Percentiles rank a stretch among this genome's conserved stretches.
Evolutionary conservation across 345 rosid species (phyloP).

Genomic region (Gossypium anomalum): DNA sequence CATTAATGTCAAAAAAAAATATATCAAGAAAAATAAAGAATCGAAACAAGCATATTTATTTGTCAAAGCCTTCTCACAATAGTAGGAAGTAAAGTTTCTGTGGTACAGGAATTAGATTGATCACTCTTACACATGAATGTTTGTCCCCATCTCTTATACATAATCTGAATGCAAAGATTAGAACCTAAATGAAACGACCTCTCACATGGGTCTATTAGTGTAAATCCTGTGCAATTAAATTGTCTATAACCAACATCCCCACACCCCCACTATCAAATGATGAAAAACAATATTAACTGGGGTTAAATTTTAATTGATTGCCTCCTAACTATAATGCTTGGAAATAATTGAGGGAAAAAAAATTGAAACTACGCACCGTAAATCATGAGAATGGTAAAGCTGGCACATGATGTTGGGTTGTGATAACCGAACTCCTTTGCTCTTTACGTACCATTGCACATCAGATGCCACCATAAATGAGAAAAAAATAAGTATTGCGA

Average conservation of each 20-base stretch:
- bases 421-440: slow-evolving; percentile 10
- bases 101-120: not conserved
- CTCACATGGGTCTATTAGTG: not conserved
- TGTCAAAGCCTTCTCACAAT: too few species aligned
- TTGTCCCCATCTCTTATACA: not conserved
- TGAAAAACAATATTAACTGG: not conserved
- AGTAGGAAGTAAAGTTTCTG: not conserved
- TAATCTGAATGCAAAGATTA: slow-evolving; percentile 3
- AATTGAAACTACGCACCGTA: not conserved
- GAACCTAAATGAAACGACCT: not conserved
- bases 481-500: slow-evolving; percentile 22
- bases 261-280: not conserved
- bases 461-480: not conserved
- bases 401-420: slow-evolving; percentile 2
- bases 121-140: not conserved
- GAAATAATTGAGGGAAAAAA: not conserved
- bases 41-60: not conserved
- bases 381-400: slow-evolving; percentile 7
- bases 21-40: not conserved
- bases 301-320: slow-evolving; percentile 1
- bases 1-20: too few species aligned
- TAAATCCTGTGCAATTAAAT: slow-evolving; percentile 12
- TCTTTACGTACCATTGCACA: not conserved
- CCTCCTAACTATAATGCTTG: not conserved
- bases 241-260: not conserved